These are phyloP conservation scores for Tinospora cordifolia DNA, from an alignment of 164 flowering plant genomes.

Conservation along the genomic window DNA sequence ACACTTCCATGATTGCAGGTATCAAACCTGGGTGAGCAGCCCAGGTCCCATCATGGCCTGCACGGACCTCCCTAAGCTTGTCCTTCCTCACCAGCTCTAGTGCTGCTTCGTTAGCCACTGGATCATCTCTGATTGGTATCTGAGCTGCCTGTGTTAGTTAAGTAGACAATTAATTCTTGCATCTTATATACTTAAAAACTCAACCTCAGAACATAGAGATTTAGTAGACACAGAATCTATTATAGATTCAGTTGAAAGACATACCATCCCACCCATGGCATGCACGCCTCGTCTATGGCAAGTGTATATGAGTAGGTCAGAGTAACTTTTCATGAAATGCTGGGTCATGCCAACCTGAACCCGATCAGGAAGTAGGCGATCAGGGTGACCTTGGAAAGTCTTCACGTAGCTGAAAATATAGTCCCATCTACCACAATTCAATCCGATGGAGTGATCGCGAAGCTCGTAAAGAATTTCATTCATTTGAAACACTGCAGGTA, in stretches of 20 bases:
- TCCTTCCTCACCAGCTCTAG: constrained; percentile 72
- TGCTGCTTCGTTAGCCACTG: constrained; percentile 75
- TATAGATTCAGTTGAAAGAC: background rate
- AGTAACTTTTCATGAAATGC: constrained; percentile 83
- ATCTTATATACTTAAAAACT: background rate
- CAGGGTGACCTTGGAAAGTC: constrained; percentile 81
- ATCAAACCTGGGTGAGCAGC: constrained; percentile 92
- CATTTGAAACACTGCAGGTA: constrained; percentile 94
- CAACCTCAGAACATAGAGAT: background rate
- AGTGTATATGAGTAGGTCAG: constrained; percentile 78
- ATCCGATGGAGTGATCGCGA: constrained; percentile 75
- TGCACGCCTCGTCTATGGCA: constrained; percentile 90
- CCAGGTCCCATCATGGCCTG: constrained; percentile 97
- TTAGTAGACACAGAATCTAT: no score
- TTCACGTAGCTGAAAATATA: constrained; percentile 94
- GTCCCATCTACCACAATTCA: constrained; percentile 98
- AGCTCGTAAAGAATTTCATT: constrained; percentile 83
- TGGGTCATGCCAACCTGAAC: constrained; percentile 81
- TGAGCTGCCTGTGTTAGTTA: constrained; percentile 94
- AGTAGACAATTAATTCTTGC: background rate
- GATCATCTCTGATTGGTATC: constrained; percentile 81
- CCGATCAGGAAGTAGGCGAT: constrained; percentile 76
- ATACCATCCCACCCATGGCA: constrained; percentile 97
- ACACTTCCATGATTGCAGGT: constrained; percentile 62
- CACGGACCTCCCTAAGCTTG: constrained; percentile 74